phyloP scores from a whole-genome alignment of 805 yeast genomes.

The Yamadazyma ubonensis region DNA sequence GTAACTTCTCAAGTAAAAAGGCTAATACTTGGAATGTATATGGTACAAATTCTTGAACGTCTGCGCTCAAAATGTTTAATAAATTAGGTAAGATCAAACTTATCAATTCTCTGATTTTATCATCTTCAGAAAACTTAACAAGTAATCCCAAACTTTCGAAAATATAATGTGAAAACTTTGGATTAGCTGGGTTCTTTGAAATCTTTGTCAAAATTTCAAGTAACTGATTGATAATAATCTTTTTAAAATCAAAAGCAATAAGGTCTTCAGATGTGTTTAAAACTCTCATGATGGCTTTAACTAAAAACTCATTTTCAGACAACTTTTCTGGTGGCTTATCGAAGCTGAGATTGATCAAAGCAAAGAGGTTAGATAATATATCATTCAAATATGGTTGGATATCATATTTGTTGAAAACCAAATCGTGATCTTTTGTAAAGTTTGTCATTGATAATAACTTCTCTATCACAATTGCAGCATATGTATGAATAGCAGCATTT shows the following conservation, averaged over 20 bases:
- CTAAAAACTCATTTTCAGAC: slow-evolving; percentile 91
- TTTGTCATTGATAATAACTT: slow-evolving; percentile 77
- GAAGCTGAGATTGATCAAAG: slow-evolving; percentile 44
- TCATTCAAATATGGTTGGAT: slow-evolving; percentile 59
- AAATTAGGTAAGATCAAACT: slow-evolving; percentile 63
- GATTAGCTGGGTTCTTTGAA: slow-evolving; percentile 90
- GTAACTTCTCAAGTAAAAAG: slow-evolving; percentile 63
- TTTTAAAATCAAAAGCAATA: slow-evolving; percentile 41
- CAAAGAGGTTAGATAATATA: slow-evolving; percentile 64
- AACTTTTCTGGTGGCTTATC: slow-evolving; percentile 77
- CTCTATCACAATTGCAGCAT: slow-evolving; percentile 91
- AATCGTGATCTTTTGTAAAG: slow-evolving; percentile 46
- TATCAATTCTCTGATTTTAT: slow-evolving; percentile 41
- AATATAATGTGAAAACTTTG: slow-evolving; percentile 84
- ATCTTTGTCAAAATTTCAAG: slow-evolving; percentile 68
- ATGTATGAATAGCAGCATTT: slow-evolving; percentile 81
- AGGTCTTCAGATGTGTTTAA: slow-evolving; percentile 69
- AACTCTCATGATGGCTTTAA: slow-evolving; percentile 85
- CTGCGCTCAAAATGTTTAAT: slow-evolving; percentile 67
- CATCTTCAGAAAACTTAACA: slow-evolving; percentile 47
- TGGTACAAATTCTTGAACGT: slow-evolving; percentile 92
- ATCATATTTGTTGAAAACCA: slow-evolving; percentile 72
- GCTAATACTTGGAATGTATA: slow-evolving; percentile 90
- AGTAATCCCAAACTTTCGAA: slow-evolving; percentile 86
- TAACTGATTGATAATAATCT: slow-evolving; percentile 60